Percentiles rank a stretch among this genome's conserved stretches.
phyloP scores from a whole-genome alignment of 2,329 filamentous ascomycete species.

The Ceratocystis huliohia region DNA sequence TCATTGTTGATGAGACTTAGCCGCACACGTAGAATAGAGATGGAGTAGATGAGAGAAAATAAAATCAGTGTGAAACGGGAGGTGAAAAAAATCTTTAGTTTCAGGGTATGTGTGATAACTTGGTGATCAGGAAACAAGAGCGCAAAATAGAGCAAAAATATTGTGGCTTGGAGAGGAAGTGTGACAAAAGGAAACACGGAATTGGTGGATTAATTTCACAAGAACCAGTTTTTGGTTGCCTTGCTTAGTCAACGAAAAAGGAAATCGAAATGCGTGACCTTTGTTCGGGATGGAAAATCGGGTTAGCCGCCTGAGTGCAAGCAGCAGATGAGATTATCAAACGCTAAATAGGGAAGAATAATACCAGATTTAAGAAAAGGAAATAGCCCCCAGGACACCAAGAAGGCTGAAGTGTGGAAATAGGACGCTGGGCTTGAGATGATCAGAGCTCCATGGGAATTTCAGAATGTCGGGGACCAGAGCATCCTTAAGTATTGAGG shows the following conservation, averaged over 20 bases:
- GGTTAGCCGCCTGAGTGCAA: neutral
- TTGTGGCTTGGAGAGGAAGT: no score
- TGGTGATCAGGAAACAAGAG: neutral
- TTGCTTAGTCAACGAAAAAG: constrained; percentile 16
- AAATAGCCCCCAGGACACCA: neutral
- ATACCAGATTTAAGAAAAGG: neutral
- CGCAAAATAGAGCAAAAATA: neutral
- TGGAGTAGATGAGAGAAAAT: neutral
- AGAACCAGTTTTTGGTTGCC: constrained; percentile 5
- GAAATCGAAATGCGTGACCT: no score
- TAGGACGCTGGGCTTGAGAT: constrained; percentile 21
- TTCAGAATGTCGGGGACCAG: constrained; percentile 12
- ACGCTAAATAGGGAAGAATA: neutral
- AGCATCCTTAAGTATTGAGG: constrained; percentile 22
- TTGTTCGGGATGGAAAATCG: constrained; percentile 3
- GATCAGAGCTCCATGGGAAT: constrained; percentile 7
- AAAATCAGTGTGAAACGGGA: neutral
- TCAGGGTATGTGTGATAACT: neutral
- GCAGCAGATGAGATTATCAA: neutral
- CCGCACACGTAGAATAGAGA: constrained; percentile 7
- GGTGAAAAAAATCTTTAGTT: neutral
- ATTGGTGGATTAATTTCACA: neutral
- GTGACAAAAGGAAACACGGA: neutral
- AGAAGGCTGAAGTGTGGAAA: neutral
- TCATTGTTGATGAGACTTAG: constrained; percentile 24